phyloP scores from a whole-genome alignment of 2,329 filamentous ascomycete genomes.

The Ophiostoma ulmi region DNA sequence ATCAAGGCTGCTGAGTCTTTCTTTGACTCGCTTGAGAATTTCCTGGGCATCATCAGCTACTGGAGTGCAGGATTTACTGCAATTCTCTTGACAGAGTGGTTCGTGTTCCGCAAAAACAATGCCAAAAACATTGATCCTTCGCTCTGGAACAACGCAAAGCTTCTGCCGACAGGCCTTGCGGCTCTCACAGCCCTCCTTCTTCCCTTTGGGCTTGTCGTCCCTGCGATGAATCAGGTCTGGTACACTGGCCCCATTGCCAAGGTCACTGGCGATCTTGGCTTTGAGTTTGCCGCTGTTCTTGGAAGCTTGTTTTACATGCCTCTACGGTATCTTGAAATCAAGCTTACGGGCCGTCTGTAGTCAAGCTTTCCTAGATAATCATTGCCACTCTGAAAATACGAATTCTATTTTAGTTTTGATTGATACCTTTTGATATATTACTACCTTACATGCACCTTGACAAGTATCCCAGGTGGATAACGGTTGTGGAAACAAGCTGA shows the following conservation, averaged over 20 bases:
- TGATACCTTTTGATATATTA: too few relatives aligned
- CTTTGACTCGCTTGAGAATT: conserved; percentile 41
- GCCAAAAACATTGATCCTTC: conserved; percentile 28
- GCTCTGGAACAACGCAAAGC: conserved; percentile 30
- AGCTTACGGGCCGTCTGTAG: conserved; percentile 4
- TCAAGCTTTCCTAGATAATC: not conserved
- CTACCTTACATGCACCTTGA: too few relatives aligned
- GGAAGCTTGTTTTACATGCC: conserved; percentile 41
- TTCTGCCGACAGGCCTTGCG: conserved; percentile 31
- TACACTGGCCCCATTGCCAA: conserved; percentile 41
- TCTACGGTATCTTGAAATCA: conserved; percentile 36
- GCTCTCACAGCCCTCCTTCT: conserved; percentile 28
- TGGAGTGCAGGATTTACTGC: conserved; percentile 42
- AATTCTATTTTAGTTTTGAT: not conserved
- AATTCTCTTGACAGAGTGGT: conserved; percentile 36
- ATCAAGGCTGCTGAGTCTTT: conserved; percentile 40
- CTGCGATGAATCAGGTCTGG: conserved; percentile 42
- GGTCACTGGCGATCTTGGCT: conserved; percentile 43
- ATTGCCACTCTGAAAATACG: not conserved
- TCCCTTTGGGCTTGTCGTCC: conserved; percentile 35
- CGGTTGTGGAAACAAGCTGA: too few relatives aligned
- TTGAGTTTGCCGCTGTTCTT: conserved; percentile 42
- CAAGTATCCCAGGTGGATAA: too few relatives aligned
- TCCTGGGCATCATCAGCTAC: conserved; percentile 43
- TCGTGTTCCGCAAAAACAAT: conserved; percentile 29